Evolutionary conservation across 495 filamentous ascomycete genomes (phyloP).

Genomic region (Astrothelium macrocarpum): DNA sequence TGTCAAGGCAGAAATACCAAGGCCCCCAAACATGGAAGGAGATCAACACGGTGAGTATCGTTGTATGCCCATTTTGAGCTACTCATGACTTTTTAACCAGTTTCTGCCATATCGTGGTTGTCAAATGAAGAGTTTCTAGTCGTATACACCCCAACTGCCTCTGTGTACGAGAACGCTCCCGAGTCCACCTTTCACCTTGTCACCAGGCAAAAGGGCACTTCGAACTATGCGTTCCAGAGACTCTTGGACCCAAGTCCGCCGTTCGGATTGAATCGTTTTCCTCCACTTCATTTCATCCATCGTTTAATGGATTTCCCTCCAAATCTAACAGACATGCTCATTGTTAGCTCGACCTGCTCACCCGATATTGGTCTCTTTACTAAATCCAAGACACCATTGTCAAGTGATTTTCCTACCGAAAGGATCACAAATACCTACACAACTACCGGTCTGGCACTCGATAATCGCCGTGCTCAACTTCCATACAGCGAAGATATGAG

Average conservation of each 20-base stretch:
- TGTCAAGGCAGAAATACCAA: conserved; percentile 66
- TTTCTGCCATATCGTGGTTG: conserved; percentile 81
- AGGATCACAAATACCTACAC: conserved; percentile 56
- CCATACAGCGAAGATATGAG: conserved; percentile 46
- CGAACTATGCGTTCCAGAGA: conserved; percentile 57
- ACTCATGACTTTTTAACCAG: conserved; percentile 33
- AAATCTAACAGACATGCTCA: conserved; percentile 63
- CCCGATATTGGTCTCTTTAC: conserved; percentile 69
- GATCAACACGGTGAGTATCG: conserved; percentile 55
- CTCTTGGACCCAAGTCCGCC: conserved; percentile 62
- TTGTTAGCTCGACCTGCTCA: conserved; percentile 71
- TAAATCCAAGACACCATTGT: conserved; percentile 56
- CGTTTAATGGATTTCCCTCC: conserved; percentile 71
- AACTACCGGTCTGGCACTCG: conserved; percentile 61
- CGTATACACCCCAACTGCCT: conserved; percentile 56
- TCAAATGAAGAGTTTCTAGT: conserved; percentile 78
- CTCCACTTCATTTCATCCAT: conserved; percentile 65
- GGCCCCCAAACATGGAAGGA: conserved; percentile 55
- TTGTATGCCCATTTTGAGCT: neutral
- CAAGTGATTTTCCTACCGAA: conserved; percentile 50
- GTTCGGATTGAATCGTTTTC: conserved; percentile 52
- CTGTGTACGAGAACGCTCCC: conserved; percentile 25
- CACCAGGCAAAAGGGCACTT: conserved; percentile 46
- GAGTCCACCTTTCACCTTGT: conserved; percentile 66
- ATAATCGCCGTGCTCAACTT: conserved; percentile 65